Evolutionary conservation across 257 asterid genomes (phyloP).

Genomic region (Scutellaria minor): DNA sequence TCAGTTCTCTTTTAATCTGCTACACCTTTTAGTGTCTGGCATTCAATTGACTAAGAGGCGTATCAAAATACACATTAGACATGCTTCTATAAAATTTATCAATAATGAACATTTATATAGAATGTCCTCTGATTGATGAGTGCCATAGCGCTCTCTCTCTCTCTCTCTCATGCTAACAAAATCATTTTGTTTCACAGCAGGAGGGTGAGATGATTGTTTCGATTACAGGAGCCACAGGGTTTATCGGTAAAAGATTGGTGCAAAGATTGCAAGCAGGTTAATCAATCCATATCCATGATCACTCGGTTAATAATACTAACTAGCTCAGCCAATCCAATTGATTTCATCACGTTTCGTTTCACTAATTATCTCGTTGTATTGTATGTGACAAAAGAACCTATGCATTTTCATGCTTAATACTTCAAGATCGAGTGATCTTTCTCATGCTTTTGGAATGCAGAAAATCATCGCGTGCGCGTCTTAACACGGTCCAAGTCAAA

Average conservation of each 20-base stretch:
- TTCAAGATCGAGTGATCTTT: constrained; percentile 18
- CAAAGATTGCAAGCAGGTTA: constrained; percentile 75
- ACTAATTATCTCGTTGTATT: background rate
- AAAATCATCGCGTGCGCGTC: constrained; percentile 75
- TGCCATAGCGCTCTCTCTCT: background rate
- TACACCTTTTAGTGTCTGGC: background rate
- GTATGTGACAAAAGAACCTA: background rate
- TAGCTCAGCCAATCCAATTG: no score
- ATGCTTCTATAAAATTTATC: background rate
- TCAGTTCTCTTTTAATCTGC: background rate
- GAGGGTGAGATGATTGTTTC: constrained; percentile 79
- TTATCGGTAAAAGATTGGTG: constrained; percentile 91
- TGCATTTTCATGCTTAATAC: background rate
- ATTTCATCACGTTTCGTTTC: background rate
- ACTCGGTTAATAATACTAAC: no score
- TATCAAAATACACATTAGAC: background rate
- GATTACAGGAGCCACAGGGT: constrained; percentile 93
- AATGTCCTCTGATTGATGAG: background rate
- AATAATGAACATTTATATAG: background rate
- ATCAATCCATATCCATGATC: background rate
- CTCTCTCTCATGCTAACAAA: background rate
- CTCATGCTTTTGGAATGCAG: constrained; percentile 49
- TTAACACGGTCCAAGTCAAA: constrained; percentile 83
- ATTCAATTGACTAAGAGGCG: background rate
- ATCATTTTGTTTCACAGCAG: constrained; percentile 41